phyloP scores from a whole-genome alignment of 116 monocot species.

The Papilionanthe hybrid region DNA sequence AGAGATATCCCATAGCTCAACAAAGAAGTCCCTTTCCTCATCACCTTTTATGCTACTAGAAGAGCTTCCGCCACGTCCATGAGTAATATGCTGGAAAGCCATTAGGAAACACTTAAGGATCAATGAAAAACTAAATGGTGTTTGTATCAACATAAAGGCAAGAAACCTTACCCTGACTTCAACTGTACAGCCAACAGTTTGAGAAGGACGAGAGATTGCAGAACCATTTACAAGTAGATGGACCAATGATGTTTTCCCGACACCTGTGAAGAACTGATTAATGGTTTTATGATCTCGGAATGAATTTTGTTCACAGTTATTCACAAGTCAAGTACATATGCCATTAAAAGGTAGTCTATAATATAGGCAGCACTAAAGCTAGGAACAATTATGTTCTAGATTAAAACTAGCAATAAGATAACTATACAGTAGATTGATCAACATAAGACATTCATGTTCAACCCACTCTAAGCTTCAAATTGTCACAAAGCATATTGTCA shows the following conservation, averaged over 20 bases:
- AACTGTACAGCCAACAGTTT: slow-evolving; percentile 92
- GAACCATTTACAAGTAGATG: slow-evolving; percentile 79
- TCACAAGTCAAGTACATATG: neutral
- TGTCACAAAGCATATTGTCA: neutral
- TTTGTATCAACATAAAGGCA: neutral
- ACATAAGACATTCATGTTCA: neutral
- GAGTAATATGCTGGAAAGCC: slow-evolving; percentile 67
- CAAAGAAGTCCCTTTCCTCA: slow-evolving; percentile 82
- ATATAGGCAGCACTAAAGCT: neutral
- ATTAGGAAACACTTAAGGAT: slow-evolving; percentile 5
- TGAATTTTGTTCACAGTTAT: neutral
- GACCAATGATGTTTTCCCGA: slow-evolving; percentile 93
- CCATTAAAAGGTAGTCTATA: neutral
- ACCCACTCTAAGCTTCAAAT: neutral
- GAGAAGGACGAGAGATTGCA: slow-evolving; percentile 58
- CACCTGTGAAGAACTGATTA: slow-evolving; percentile 41
- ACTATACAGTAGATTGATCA: neutral
- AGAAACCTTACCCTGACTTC: slow-evolving; percentile 53
- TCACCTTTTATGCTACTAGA: slow-evolving; percentile 80
- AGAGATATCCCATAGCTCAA: slow-evolving; percentile 95
- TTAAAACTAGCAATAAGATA: neutral
- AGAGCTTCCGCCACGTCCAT: slow-evolving; percentile 76
- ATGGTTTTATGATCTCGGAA: neutral
- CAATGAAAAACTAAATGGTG: neutral
- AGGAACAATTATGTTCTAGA: neutral